Conservation (phyloP, 2,329 filamentous ascomycete species). For the Zymoseptoria ardabiliae region DNA sequence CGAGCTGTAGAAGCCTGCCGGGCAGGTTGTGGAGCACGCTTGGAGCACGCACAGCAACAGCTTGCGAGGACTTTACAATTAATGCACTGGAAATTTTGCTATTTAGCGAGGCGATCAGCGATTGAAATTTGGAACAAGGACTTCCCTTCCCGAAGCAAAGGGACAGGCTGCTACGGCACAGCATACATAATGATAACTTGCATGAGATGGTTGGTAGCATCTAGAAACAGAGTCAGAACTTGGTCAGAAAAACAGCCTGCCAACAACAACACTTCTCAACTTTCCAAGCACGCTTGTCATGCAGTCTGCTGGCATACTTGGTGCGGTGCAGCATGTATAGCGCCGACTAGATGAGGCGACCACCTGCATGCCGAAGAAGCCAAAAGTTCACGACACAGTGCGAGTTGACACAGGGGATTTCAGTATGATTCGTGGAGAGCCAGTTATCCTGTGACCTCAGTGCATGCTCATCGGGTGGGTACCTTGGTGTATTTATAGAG, state of each 20-base stretch:
- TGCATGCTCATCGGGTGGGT: too few species aligned
- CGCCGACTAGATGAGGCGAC: too few species aligned
- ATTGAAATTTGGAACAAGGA: background rate
- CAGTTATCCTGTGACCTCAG: too few species aligned
- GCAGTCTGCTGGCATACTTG: too few species aligned
- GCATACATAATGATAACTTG: background rate
- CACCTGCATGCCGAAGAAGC: too few species aligned
- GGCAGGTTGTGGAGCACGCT: conserved; percentile 5
- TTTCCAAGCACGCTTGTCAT: background rate
- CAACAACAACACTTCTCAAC: background rate
- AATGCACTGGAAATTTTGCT: conserved; percentile 1
- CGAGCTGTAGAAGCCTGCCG: conserved; percentile 9
- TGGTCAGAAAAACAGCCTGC: background rate
- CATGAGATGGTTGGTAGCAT: background rate
- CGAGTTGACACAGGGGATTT: too few species aligned
- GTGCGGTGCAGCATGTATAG: too few species aligned
- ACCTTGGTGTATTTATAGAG: too few species aligned
- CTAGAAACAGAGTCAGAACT: background rate
- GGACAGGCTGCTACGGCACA: background rate
- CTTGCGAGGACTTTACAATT: background rate
- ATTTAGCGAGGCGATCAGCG: conserved; percentile 8
- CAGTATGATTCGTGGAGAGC: too few species aligned
- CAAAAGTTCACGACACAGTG: too few species aligned
- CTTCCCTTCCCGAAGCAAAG: background rate
- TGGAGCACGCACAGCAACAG: background rate